Conservation (phyloP, 2,329 filamentous ascomycete genomes). For the Trichoderma sp. region DNA sequence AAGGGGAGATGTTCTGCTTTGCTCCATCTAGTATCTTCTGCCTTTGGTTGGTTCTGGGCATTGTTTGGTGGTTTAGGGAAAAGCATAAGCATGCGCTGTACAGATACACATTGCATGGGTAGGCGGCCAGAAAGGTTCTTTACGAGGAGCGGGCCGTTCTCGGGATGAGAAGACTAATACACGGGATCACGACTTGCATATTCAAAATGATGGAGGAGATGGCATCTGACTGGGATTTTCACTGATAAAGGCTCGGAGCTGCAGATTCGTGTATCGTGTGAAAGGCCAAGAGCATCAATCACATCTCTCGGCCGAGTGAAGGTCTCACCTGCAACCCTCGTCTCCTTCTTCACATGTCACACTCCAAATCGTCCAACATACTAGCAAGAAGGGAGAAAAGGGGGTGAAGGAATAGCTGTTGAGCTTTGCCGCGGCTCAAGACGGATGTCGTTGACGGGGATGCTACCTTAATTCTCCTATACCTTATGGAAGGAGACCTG, state of each 20-base stretch:
- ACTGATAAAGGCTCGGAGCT: background rate
- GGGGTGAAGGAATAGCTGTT: too few relatives aligned
- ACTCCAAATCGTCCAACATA: background rate
- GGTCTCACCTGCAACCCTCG: background rate
- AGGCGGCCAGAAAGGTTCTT: background rate
- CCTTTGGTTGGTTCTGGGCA: background rate
- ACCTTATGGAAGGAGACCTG: too few relatives aligned
- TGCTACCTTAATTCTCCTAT: too few relatives aligned
- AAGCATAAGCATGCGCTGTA: constrained; percentile 19
- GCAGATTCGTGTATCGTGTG: too few relatives aligned
- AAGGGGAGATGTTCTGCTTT: background rate
- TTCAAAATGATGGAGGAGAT: too few relatives aligned
- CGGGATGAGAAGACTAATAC: background rate
- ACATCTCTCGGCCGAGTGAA: constrained; percentile 14
- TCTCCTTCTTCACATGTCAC: background rate
- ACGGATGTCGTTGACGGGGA: too few relatives aligned
- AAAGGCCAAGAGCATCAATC: background rate
- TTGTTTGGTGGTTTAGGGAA: background rate
- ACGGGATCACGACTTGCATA: too few relatives aligned
- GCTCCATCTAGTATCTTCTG: background rate
- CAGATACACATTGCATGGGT: constrained; percentile 8
- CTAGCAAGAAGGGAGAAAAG: too few relatives aligned
- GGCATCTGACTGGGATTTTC: too few relatives aligned
- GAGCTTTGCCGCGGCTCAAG: background rate
- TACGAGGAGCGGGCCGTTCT: constrained; percentile 18